Percentiles rank a stretch among this genome's conserved stretches.
These are phyloP conservation scores for Medicago arabica DNA, from an alignment of 306 rosid genomes.

Conservation along the genomic window DNA sequence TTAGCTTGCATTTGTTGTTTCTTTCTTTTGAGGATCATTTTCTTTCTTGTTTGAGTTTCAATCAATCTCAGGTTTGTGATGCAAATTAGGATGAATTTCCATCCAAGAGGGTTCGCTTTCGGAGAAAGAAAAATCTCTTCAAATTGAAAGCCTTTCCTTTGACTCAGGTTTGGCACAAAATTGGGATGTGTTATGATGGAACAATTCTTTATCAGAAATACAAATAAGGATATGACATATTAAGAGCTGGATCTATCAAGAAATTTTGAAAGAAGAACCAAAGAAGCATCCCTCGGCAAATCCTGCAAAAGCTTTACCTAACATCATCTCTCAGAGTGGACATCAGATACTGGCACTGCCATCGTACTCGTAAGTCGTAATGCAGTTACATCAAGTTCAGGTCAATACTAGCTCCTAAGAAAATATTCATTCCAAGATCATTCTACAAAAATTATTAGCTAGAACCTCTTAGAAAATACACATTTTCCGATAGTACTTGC, in stretches of 20 bases:
- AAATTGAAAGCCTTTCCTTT: conserved; percentile 48
- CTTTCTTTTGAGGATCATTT: conserved; percentile 19
- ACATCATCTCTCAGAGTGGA: conserved; percentile 54
- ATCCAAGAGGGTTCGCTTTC: conserved; percentile 47
- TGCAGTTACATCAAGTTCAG: conserved; percentile 1
- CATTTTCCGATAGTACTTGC: too few relatives aligned
- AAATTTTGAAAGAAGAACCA: conserved; percentile 58
- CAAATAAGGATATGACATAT: conserved; percentile 50
- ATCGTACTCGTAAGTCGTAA: conserved; percentile 1
- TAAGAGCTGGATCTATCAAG: conserved; percentile 58
- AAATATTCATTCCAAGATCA: not conserved
- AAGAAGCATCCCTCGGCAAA: conserved; percentile 50
- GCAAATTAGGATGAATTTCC: conserved; percentile 50
- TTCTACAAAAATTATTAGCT: too few relatives aligned
- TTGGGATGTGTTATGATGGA: conserved; percentile 58
- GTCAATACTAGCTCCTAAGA: not conserved
- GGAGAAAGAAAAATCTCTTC: conserved; percentile 53
- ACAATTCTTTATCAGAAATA: conserved; percentile 63
- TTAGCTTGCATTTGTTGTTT: not conserved
- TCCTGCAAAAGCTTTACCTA: conserved; percentile 54
- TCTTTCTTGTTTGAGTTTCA: conserved; percentile 31
- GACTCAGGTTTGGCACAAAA: conserved; percentile 57
- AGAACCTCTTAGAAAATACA: too few relatives aligned
- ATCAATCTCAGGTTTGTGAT: conserved; percentile 16
- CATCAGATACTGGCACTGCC: conserved; percentile 54